Evolutionary conservation across 805 yeast genomes (phyloP), one percentile per base, ranked within the genome.

Genomic region (Nakazawaea populi): DNA sequence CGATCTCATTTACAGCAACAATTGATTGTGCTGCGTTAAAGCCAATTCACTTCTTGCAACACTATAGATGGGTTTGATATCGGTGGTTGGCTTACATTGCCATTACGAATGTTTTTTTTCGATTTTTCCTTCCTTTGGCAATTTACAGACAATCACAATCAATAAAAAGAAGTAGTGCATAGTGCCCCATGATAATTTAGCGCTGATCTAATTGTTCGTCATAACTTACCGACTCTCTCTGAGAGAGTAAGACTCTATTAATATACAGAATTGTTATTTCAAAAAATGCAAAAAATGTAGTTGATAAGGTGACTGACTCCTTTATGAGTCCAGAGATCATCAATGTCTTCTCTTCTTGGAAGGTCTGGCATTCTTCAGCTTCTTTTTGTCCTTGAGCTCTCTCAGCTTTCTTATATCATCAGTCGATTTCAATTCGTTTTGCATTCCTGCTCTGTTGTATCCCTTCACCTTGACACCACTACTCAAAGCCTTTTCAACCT

Each of bases 301-400:
- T 18, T 18, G 24, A 18, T 2, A 18, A 18, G 2, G 3, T 18
- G 24, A 18, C 24, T 18, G 24, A 18, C 24, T 18, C 24, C 24
- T 18, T 18, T 18, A 18, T 18, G 24, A 18, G 24, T 38, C 14
- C 18, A 38, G 11, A 42, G 24, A 42, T 18, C 24, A 3, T 42
- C 27, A 50, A 27, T 45, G 51, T 51, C 66, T 68, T 51, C 73
- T 63, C 59, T 66, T 77, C 59, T 72, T 76, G 27, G 70, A 57
- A 11, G 94, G 95, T 64, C 97, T 79, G 3, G 87, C 96, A 58
- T 89, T 91, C 81, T 94, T 94, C 4, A 82, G 91, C 61, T 77
- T 78, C 56, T 85, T 77, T 69, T 88, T 76, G 54, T 90, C 95
- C 68, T 83, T 77, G 37, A 64, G 61, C 43, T 74, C 75, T 71